Evolutionary conservation across 1,284 basidiomycete genomes (phyloP), one percentile per base, ranked within the genome.

Genomic region (Thecaphora thlaspeos): DNA sequence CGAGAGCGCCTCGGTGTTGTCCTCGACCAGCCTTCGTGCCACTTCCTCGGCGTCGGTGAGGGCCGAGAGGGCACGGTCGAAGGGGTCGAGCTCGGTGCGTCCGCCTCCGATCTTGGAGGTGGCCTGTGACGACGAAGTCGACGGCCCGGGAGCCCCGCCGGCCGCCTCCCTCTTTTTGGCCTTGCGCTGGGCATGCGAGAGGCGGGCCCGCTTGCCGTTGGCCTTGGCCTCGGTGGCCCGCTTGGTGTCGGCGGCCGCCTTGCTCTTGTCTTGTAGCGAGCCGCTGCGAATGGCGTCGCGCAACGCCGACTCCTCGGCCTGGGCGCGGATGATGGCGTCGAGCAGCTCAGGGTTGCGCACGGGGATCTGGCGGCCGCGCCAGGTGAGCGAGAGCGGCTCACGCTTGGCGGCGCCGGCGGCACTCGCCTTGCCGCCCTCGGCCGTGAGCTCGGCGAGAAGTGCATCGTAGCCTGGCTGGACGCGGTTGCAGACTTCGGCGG

Each of bases 331-430:
- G 57, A 96, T 81, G 18, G 89, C 89, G 70, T 89, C 89, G 45
- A 96, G 91, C 45, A 98, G 81, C 80, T 98, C 92, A 0, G 91
- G 90, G 69, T 88, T 91, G 49, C 92, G 84, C 42, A 96, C 83
- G 17, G 91, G 90, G 9, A 97, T 85, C 3, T 85, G 84, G 68
- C 88, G 84, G 11, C 85, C 89, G 56, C 91, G 89, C 88, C 92
- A 97, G 4, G 82, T 71, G 43, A 94, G 79, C 48, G 84, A 81
- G 49, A 82, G 80, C 40, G 90, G 79, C 69, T 81, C 84, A 71
- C 55, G 40, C 48, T 60, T 62, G 48, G 57, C 51, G 3, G 53
- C 39, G 26, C 51, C 39, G 28, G 57, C 50, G 3, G 53, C 39
- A 26, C 50, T 39, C 22, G 79, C 81, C n/a, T 79, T 78, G 4